phyloP scores from a whole-genome alignment of 768 basidiomycete genomes.

The Strobilomyces confusus region DNA sequence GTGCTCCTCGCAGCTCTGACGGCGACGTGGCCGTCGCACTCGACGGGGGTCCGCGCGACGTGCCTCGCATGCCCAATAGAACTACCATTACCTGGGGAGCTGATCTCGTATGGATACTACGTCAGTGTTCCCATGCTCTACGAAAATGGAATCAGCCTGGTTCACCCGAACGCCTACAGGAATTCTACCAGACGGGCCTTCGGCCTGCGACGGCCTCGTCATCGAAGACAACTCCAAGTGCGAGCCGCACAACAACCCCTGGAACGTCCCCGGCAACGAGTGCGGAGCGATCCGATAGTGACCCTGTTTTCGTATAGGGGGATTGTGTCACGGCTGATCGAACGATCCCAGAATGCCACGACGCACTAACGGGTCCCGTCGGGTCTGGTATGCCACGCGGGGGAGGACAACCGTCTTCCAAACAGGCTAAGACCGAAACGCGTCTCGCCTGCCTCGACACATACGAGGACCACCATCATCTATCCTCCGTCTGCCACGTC shows the following conservation, averaged over 20 bases:
- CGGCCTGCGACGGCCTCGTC: not conserved
- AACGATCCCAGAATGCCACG: not conserved
- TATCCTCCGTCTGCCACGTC: too few relatives aligned
- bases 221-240: not conserved
- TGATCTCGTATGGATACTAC: not conserved
- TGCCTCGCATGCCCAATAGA: too few relatives aligned
- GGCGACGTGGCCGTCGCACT: not conserved
- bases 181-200: not conserved
- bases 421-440: too few relatives aligned
- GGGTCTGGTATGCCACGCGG: not conserved
- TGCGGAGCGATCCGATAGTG: too few relatives aligned
- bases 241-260: not conserved
- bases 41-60: not conserved
- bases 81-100: too few relatives aligned
- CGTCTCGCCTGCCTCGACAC: too few relatives aligned
- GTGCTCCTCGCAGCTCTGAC: not conserved
- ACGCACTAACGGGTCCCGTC: not conserved
- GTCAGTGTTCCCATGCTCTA: not conserved
- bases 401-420: too few relatives aligned
- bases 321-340: too few relatives aligned
- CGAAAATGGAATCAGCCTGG: not conserved
- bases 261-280: not conserved
- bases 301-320: too few relatives aligned
- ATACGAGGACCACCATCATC: too few relatives aligned
- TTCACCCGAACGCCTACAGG: not conserved